Base-by-base conservation (phyloP, 1,139 yeast genomes). In the Yamadazyma mexicana region DNA sequence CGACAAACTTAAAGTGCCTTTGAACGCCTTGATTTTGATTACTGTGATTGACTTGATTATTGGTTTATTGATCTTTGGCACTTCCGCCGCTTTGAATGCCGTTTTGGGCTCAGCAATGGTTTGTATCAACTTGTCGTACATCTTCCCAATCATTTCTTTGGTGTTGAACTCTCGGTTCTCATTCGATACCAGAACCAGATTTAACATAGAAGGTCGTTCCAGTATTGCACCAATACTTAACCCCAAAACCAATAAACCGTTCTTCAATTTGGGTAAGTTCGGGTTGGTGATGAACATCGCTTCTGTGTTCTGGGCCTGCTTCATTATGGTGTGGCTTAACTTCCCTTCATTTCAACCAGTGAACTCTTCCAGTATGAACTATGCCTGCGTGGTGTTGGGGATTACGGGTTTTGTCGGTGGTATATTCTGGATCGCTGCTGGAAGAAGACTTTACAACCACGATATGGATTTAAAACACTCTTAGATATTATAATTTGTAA, bases 381-480 rank as follows among this genome's bases (percentile, higher is more conserved):
- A 64, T 44, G 65, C 71, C 0, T 60, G 63, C 39, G 71, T 59
- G 2, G 67, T 66, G 2, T 48, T 66, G 29, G 69, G 66, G 14
- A 50, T 59, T n/a, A 64, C 66, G 1, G 49, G 58, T 17, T 37
- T 57, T 4, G 49, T 63, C 18, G 66, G 66, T 5, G 40, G 56
- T 0, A 45, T 56, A 5, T 47, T 60, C 24, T 64, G 69, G 65
- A 43, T 61, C 34, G 31, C 35, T 5, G 52, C 53, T 16, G 65
- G 61, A 17, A 44, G 52, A 16, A 56, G 50, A 23, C 18, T 38
- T 15, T 54, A 48, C 36, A 45, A 50, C 31, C 55, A 52, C 27
- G 45, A 46, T 31, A 38, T 47, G 4, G 43, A 48, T 31, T 15
- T 41, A 9, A 47, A 43, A 28, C 52, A 48, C 37, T n/a, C 12